These are phyloP conservation scores for Saccharomyces jurei DNA, from an alignment of 805 yeast genomes.

Conservation along the genomic window DNA sequence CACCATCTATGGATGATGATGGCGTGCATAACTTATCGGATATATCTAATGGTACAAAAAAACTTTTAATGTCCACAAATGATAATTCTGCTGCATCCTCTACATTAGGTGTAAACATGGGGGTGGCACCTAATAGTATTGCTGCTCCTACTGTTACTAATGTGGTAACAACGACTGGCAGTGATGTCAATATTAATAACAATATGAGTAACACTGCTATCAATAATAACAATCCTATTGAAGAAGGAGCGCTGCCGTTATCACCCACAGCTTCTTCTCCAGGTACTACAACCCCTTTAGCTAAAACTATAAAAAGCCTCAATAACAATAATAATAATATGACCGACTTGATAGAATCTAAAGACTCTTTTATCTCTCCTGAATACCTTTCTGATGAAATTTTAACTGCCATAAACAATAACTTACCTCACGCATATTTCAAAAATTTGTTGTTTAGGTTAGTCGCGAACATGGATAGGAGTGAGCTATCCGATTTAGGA, in stretches of 20 bases:
- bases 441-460: conserved; percentile 23
- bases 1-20: neutral
- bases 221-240: conserved; percentile 1
- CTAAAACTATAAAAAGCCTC: neutral
- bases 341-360: neutral
- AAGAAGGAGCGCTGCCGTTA: conserved; percentile 24
- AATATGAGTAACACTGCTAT: neutral
- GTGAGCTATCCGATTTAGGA: conserved; percentile 26
- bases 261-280: conserved; percentile 30
- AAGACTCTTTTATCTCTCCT: neutral
- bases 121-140: conserved; percentile 2
- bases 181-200: neutral
- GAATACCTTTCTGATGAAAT: conserved; percentile 8
- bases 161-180: neutral
- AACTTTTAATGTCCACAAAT: neutral
- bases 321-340: neutral
- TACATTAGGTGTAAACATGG: neutral
- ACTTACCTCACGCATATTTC: conserved; percentile 10
- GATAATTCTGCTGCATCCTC: neutral
- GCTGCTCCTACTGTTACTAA: neutral
- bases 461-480: conserved; percentile 21
- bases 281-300: conserved; percentile 13
- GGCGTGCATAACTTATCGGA: neutral
- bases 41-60: neutral
- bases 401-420: conserved; percentile 10